Evolutionary conservation across 192 early-diverging fungal species (phyloP).

Genomic region (Phycomyces blakesleeanus): DNA sequence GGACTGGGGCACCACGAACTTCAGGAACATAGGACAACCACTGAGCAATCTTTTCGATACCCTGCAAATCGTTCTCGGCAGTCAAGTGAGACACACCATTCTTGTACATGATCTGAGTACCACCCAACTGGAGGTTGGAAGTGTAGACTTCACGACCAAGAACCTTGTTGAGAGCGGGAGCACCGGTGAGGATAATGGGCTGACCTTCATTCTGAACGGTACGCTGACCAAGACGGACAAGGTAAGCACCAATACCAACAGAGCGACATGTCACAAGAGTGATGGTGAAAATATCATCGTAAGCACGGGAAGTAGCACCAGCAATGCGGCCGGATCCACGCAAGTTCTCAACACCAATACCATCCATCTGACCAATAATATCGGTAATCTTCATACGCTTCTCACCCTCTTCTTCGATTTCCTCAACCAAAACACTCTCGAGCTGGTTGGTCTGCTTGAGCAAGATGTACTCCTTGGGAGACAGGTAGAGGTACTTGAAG

Average conservation of each 20-base stretch:
- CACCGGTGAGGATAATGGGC: conserved; percentile 97
- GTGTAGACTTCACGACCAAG: conserved; percentile 97
- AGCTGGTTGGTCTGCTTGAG: conserved; percentile 55
- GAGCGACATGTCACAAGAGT: conserved; percentile 97
- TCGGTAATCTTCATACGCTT: conserved; percentile 77
- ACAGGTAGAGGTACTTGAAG: conserved; percentile 91
- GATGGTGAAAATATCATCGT: conserved; percentile 96
- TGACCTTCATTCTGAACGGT: conserved; percentile 96
- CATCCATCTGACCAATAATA: conserved; percentile 83
- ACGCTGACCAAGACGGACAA: conserved; percentile 97
- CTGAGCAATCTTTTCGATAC: conserved; percentile 86
- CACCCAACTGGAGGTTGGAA: conserved; percentile 96
- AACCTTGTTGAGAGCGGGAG: conserved; percentile 96
- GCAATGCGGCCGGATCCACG: conserved; percentile 96
- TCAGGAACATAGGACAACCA: conserved; percentile 94
- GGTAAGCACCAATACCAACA: conserved; percentile 98
- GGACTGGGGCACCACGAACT: conserved; percentile 61
- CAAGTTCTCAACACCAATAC: conserved; percentile 96
- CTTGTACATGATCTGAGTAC: conserved; percentile 99
- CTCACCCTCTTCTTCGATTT: conserved; percentile 71
- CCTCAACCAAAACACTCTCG: conserved; percentile 72
- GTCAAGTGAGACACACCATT: conserved; percentile 98
- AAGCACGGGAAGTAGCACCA: conserved; percentile 91
- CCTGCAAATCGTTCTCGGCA: conserved; percentile 91
- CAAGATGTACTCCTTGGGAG: conserved; percentile 63